Base-by-base conservation (phyloP, 768 basidiomycete genomes). In the Amanita pseudoporphyria region DNA sequence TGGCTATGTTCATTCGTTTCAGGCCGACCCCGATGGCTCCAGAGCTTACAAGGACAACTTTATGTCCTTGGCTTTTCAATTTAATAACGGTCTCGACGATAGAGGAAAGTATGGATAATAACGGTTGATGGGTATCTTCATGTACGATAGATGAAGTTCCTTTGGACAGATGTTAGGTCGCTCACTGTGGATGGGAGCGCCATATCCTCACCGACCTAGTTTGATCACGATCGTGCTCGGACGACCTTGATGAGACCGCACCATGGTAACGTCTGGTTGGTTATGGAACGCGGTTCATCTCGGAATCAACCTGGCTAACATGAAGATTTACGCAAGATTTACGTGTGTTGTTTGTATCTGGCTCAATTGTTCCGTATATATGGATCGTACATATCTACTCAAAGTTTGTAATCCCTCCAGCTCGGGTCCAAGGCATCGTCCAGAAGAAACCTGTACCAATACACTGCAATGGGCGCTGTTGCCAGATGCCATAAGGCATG, bases 1-100 rank as follows among this genome's bases (percentile, higher is more conserved):
- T 81, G 10, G 82, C 72, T 53, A 96, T 67, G 31, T 81, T 75
- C 96, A 99, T 98, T 35, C 93, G 76, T 62, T 92, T 84, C 53
- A 98, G 64, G 0, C 96, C 96, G 14, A 98, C 90, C 0, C 85
- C 96, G 52, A 98, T 97, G n/a, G 96, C 96, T 1, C 96, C 96
- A 18, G 93, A 96, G 58, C 87, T 92, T 52, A 96, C 92, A 9
- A 99, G 79, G 3, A 98, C 89, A 47, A 98, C 89, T 59, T 92
- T 87, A 69, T 99, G 95, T 0, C 95, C 95, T 37, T 83, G 71
- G 5, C 72, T 68, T 41, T 83, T 79, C 13, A 99, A 76, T 30
- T 79, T 67, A 13, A 90, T 75, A 12, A 92, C 90, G 0, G 91
- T 90, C 65, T 99, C 95, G 28, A 94, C 93, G 39, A 98, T 74